Conservation (phyloP, 192 early-diverging fungal species). For the Podila verticillata region DNA sequence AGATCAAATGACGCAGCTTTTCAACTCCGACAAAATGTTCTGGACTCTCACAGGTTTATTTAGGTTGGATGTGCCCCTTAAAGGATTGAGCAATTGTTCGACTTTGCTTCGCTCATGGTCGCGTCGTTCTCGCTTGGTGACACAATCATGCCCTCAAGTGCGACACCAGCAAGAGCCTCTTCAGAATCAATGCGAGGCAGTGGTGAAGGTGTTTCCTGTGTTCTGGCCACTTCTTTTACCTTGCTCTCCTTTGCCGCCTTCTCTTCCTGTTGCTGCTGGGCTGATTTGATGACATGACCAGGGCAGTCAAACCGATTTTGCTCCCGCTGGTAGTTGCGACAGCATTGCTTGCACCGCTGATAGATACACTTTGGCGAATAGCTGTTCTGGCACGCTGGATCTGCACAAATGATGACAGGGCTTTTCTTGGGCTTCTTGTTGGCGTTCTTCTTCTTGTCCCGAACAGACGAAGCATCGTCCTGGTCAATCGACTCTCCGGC, state of each 20-base stretch:
- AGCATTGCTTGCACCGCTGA: constrained; percentile 41
- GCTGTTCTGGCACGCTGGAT: constrained; percentile 24
- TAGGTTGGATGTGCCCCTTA: too few relatives aligned
- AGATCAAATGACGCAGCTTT: too few relatives aligned
- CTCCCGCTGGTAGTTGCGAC: constrained; percentile 17
- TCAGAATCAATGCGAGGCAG: constrained; percentile 37
- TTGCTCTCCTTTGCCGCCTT: background rate
- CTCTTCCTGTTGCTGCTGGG: constrained; percentile 6
- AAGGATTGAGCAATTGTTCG: too few relatives aligned
- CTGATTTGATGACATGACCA: constrained; percentile 19
- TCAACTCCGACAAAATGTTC: too few relatives aligned
- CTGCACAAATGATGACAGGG: constrained; percentile 11
- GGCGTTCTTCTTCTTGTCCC: background rate
- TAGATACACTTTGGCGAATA: constrained; percentile 33
- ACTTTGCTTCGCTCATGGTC: too few relatives aligned
- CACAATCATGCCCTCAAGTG: constrained; percentile 34
- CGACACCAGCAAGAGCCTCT: constrained; percentile 38
- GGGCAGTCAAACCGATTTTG: constrained; percentile 27
- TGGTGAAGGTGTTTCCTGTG: too few relatives aligned
- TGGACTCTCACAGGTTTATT: too few relatives aligned
- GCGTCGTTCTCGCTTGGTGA: background rate
- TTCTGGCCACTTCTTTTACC: background rate
- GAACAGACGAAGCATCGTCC: constrained; percentile 4
- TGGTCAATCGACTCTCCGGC: constrained; percentile 27
- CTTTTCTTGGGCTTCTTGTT: constrained; percentile 22